Conservation (phyloP, 768 basidiomycete species). For the Phaeotremella fagi region DNA sequence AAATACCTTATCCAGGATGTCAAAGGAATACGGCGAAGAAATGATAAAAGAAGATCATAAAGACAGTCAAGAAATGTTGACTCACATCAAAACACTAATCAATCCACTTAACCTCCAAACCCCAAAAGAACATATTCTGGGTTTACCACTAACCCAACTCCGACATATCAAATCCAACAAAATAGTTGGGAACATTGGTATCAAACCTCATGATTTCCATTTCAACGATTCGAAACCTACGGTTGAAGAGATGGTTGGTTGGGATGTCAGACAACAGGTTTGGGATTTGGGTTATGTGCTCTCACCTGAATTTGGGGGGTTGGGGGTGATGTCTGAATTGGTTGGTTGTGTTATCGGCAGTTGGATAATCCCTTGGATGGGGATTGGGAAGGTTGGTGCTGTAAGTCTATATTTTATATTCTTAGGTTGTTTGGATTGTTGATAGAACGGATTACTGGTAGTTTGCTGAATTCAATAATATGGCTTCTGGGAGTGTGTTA, state of each 20-base stretch:
- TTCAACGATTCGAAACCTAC: neutral
- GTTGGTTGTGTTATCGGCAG: slow-evolving; percentile 10
- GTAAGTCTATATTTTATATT: slow-evolving; percentile 1
- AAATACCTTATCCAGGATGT: slow-evolving; percentile 1
- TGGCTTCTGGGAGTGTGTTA: slow-evolving; percentile 1
- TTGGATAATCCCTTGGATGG: slow-evolving; percentile 14
- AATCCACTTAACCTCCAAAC: neutral
- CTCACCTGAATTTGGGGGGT: neutral
- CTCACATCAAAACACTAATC: neutral
- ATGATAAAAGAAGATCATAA: neutral
- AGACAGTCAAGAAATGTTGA: neutral
- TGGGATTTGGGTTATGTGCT: slow-evolving; percentile 16
- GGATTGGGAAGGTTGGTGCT: slow-evolving; percentile 7
- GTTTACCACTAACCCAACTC: slow-evolving; percentile 7
- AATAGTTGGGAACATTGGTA: slow-evolving; percentile 7
- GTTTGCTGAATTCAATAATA: slow-evolving; percentile 6
- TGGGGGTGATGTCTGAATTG: slow-evolving; percentile 15
- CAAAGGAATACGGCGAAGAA: slow-evolving; percentile 1
- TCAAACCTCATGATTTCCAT: neutral
- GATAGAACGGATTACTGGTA: neutral
- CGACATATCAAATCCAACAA: neutral
- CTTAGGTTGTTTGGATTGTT: neutral
- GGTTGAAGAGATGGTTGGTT: slow-evolving; percentile 1
- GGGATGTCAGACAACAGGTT: slow-evolving; percentile 1
- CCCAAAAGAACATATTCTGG: neutral